Base-by-base conservation (phyloP, 495 filamentous ascomycete species). In the Stereocaulon alpinum region DNA sequence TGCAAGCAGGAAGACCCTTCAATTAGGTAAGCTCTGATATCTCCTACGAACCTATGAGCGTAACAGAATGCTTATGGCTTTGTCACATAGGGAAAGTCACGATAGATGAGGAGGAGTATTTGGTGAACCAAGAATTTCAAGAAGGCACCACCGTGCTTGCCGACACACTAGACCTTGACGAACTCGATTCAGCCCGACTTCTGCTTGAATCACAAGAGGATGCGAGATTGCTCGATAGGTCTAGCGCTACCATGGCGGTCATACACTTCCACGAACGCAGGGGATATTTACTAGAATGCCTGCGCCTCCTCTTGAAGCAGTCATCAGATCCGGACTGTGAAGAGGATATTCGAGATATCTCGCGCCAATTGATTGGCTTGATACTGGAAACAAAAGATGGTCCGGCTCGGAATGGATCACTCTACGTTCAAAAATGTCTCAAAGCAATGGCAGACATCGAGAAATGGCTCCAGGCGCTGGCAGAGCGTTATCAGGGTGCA, bases 131-230 rank as follows among this genome's bases (percentile, higher is more conserved):
- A 43, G 84, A 92, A 64, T 97, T 97, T 70, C 80, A 89, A 69
- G 83, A 94, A 70, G 79, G 83, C 56, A 78, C 85, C 40, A 75
- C 91, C 18, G 79, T 87, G 67, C 72, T 97, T 41, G 88, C 91
- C 53, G 92, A 97, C 72, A 84, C 84, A 27, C 76, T 96, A 55
- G 81, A 95, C 63, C 77, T 99, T 30, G 92, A 99, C 71, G 93
- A 99, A 70, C 63, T 95, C 51, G 76, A 90, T 67, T 86, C 94
- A 22, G 88, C 91, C 7, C 70, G 77, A 49, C 73, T 95, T 27
- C 81, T 92, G 58, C 69, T 94, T 18, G 77, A 79, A 42, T 81
- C 86, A 7, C 80, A 87, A 66, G 76, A 81, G 50, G 82, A 88
- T 62, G 74, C 82, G 11, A 76, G 82, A 49, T 64, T 76, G 17